Percentiles rank a stretch among this genome's conserved stretches.
Conservation (phyloP, 306 rosid species). For the Quercus wislizeni region DNA sequence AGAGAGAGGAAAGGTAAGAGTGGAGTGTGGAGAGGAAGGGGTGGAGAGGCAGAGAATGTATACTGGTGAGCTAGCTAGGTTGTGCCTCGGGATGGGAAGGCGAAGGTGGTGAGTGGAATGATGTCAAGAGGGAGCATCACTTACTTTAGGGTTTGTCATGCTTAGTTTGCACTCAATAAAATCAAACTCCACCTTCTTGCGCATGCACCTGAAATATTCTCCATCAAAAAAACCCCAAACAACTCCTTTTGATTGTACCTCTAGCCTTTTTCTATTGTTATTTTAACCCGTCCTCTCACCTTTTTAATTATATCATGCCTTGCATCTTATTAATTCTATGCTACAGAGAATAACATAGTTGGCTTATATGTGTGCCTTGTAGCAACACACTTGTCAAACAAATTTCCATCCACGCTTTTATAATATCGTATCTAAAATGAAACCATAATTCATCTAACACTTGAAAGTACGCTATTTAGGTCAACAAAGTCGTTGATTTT, state of each 20-base stretch:
- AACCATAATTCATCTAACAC: not conserved
- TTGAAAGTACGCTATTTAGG: not conserved
- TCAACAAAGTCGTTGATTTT: not conserved
- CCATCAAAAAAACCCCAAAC: constrained; percentile 51
- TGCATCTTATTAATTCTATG: constrained; percentile 39
- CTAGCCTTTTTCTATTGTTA: constrained; percentile 47
- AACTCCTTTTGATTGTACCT: constrained; percentile 48
- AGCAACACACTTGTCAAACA: constrained; percentile 2
- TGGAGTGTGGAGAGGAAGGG: constrained; percentile 15
- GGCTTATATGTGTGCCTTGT: constrained; percentile 62
- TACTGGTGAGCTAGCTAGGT: constrained; percentile 39
- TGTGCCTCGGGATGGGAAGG: constrained; percentile 83
- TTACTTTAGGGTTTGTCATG: constrained; percentile 96
- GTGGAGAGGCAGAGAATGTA: constrained; percentile 51
- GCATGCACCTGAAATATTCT: constrained; percentile 98
- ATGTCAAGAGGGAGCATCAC: constrained; percentile 82
- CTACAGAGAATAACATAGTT: constrained; percentile 58
- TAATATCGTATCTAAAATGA: not conserved
- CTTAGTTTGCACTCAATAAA: constrained; percentile 87
- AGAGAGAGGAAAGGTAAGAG: not conserved
- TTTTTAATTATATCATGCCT: constrained; percentile 56
- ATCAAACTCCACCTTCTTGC: constrained; percentile 46
- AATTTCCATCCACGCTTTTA: not conserved
- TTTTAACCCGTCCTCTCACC: constrained; percentile 40
- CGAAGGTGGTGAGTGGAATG: constrained; percentile 99